phyloP scores from a whole-genome alignment of 352 stramenopile species.

The Globisporangium acanthophoron region DNA sequence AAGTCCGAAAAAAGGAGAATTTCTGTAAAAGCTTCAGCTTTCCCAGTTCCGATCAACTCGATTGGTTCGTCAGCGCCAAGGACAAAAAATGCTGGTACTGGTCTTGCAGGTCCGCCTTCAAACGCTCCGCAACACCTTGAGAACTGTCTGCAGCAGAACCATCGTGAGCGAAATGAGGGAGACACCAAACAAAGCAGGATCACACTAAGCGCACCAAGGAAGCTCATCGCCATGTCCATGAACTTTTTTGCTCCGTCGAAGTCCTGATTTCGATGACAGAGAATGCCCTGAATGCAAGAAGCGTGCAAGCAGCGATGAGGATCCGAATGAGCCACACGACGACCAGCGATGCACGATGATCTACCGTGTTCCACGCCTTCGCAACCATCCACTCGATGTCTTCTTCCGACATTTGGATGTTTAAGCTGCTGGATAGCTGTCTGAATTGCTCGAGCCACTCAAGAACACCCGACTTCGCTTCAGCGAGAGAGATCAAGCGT shows the following conservation, averaged over 20 bases:
- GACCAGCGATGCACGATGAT: background rate
- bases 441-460: slow-evolving; percentile 67
- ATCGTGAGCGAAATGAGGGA: background rate
- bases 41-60: no score
- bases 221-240: slow-evolving; percentile 33
- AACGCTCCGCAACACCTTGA: slow-evolving; percentile 19
- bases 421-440: slow-evolving; percentile 44
- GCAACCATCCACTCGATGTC: slow-evolving; percentile 69
- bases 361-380: slow-evolving; percentile 78
- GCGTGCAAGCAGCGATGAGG: background rate
- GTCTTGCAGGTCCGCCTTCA: slow-evolving; percentile 26
- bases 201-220: slow-evolving; percentile 24
- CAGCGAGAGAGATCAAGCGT: slow-evolving; percentile 44
- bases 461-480: slow-evolving; percentile 30
- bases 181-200: background rate
- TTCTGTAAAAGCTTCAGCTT: background rate
- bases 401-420: slow-evolving; percentile 32
- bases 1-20: background rate
- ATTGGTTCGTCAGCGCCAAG: slow-evolving; percentile 7
- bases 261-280: slow-evolving; percentile 25
- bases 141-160: slow-evolving; percentile 20
- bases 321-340: background rate
- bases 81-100: slow-evolving; percentile 37
- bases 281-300: slow-evolving; percentile 24
- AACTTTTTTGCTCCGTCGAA: slow-evolving; percentile 29